Evolutionary conservation across 129 eudicot species (phyloP).

Genomic region (Lactuca saligna): DNA sequence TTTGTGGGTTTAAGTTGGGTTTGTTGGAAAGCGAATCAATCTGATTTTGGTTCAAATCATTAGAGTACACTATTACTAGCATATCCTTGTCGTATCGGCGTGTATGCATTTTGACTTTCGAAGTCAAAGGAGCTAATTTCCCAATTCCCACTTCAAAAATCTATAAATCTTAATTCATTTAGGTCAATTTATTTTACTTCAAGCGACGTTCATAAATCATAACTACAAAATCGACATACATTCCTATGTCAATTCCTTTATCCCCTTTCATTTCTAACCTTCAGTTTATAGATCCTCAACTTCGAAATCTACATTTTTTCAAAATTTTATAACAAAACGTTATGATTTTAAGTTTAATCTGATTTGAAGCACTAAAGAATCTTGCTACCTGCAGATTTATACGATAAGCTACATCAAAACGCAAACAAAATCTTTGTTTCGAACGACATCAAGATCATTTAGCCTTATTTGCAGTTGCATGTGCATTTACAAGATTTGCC

Average conservation of each 20-base stretch:
- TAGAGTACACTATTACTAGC: background rate
- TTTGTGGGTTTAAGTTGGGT: constrained; percentile 13
- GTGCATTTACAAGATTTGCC: background rate
- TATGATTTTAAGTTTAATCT: background rate
- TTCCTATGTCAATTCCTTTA: background rate
- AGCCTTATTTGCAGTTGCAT: constrained; percentile 1
- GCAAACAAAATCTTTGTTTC: background rate
- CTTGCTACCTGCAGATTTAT: constrained; percentile 2
- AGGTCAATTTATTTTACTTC: constrained; percentile 13
- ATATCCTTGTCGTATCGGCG: background rate
- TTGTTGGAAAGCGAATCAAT: constrained; percentile 8
- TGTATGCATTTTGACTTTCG: constrained; percentile 23
- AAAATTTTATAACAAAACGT: background rate
- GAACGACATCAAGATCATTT: constrained; percentile 1
- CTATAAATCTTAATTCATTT: background rate
- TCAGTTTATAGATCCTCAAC: constrained; percentile 7
- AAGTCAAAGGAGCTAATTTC: background rate
- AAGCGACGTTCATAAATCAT: background rate
- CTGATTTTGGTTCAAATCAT: constrained; percentile 14
- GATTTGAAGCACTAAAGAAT: constrained; percentile 7
- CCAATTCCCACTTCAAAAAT: background rate
- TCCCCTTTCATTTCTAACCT: background rate
- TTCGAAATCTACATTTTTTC: background rate
- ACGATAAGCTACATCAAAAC: background rate
- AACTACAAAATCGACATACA: constrained; percentile 2